Percentiles rank a stretch among this genome's conserved stretches.
phyloP scores from a whole-genome alignment of 2,329 filamentous ascomycete genomes.

The Xylaria sp. region DNA sequence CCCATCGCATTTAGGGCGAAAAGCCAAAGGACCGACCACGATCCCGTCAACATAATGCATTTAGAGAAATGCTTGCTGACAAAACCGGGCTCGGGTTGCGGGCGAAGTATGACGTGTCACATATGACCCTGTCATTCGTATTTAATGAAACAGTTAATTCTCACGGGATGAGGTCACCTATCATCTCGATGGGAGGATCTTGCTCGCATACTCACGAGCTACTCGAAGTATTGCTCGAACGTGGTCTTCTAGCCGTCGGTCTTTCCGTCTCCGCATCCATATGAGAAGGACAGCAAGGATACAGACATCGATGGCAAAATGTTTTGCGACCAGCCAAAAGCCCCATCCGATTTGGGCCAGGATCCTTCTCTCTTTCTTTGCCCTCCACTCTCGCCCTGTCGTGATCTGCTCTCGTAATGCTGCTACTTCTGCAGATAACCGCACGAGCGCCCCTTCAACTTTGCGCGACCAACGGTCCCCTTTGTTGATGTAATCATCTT shows the following conservation, averaged over 20 bases:
- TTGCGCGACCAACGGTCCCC: conserved; percentile 75
- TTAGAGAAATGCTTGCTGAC: background rate
- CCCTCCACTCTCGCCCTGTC: conserved; percentile 72
- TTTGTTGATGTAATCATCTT: conserved; percentile 48
- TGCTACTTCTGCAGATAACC: conserved; percentile 90
- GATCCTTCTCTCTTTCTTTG: conserved; percentile 67
- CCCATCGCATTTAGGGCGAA: background rate
- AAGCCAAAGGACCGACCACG: background rate
- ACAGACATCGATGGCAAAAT: conserved; percentile 73
- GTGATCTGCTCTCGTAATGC: conserved; percentile 91
- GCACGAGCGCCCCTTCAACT: conserved; percentile 84
- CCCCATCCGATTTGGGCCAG: conserved; percentile 74
- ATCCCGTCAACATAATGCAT: background rate
- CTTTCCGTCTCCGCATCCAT: conserved; percentile 75
- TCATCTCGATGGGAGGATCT: conserved; percentile 63
- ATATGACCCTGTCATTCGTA: background rate
- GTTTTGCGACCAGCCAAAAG: conserved; percentile 72
- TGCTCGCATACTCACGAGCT: conserved; percentile 63
- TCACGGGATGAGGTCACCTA: background rate
- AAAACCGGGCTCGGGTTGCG: background rate
- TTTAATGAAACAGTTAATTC: background rate
- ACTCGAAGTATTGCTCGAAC: conserved; percentile 67
- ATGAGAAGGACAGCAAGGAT: conserved; percentile 69
- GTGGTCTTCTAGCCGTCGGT: conserved; percentile 74
- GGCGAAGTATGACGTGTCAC: background rate